Evolutionary conservation across 2,329 filamentous ascomycete genomes (phyloP), one percentile per base, ranked within the genome.

Genomic region (Ophiostoma piceae): DNA sequence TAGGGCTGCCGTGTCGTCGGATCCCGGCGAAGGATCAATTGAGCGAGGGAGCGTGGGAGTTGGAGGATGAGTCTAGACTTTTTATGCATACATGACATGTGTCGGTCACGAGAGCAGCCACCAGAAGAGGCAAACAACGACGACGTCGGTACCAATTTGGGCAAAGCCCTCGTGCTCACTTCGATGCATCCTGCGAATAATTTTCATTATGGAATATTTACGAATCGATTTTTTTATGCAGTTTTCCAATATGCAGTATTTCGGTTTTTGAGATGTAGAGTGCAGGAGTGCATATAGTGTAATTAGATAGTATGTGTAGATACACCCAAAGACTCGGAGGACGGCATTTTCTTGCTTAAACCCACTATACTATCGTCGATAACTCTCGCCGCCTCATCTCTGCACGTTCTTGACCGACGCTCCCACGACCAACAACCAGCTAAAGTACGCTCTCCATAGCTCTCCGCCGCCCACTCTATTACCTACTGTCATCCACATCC

Each of bases 141-240:
- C 51, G 16, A 47, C n/a, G 51, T 29, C 9, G 51, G 51, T 57
- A 12, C 8, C 51, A 14, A 12, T 26, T 57, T 57, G 51, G 22
- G 51, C 12, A 57, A 57, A 26, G 3, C 51, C 16, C 51, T 22
- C 22, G 22, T 22, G 22, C 47, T 54, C n/a, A 8, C 43, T 19
- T 47, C 3, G 35, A 35, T 47, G 16, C 43, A 57, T 26, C n/a
- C 51, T n/a, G 22, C 51, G 22, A 12, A 8, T 22, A 29, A 4
- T 57, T 57, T 57, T 14, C 9, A 57, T 57, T 57, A 57, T 29
- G 51, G 22, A 57, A 29, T 57, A 57, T 26, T 57, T 57, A 57
- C 22, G 5, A 57, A 29, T 57, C 5, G 51, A 11, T 26, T 12
- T 26, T 1, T 57, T 29, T 57, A 57, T 26, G 51, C 51, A 9